Conservation (phyloP, 352 stramenopile species). For the Plasmopara halstedii region DNA sequence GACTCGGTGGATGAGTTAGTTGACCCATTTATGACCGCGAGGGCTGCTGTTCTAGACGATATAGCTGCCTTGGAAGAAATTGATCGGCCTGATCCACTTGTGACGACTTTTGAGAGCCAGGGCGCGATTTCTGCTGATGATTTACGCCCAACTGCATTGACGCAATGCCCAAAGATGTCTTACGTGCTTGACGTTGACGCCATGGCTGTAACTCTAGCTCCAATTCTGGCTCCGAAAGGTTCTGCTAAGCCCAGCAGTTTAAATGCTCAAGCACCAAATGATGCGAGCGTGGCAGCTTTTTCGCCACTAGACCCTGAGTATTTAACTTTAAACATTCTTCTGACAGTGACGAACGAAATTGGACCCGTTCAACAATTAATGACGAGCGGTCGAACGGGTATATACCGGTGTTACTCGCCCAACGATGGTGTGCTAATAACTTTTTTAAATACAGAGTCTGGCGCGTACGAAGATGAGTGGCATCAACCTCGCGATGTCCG, state of each 20-base stretch:
- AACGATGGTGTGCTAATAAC: conserved; percentile 68
- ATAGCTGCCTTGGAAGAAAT: conserved; percentile 68
- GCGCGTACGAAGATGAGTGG: conserved; percentile 81
- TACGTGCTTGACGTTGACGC: conserved; percentile 44
- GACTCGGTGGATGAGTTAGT: conserved; percentile 39
- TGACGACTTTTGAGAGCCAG: conserved; percentile 20
- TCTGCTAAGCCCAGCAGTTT: conserved; percentile 20
- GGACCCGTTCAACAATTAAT: conserved; percentile 62
- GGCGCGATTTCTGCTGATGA: conserved; percentile 10
- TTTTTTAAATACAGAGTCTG: conserved; percentile 82
- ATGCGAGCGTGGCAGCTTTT: conserved; percentile 32
- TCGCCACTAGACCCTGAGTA: conserved; percentile 67
- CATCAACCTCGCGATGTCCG: conserved; percentile 61
- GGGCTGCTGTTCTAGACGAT: conserved; percentile 42
- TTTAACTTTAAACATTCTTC: conserved; percentile 59
- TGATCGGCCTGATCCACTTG: conserved; percentile 61
- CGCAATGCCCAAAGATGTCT: conserved; percentile 4
- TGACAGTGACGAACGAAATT: conserved; percentile 67
- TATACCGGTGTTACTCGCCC: conserved; percentile 46
- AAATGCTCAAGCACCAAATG: conserved; percentile 1
- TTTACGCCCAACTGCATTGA: conserved; percentile 15
- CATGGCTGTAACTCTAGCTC: conserved; percentile 71
- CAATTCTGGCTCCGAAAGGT: conserved; percentile 49
- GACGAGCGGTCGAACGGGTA: conserved; percentile 56
- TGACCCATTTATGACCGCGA: conserved; percentile 44